Evolutionary conservation across 2,329 filamentous ascomycete genomes (phyloP).

Genomic region (Knufia petricola): DNA sequence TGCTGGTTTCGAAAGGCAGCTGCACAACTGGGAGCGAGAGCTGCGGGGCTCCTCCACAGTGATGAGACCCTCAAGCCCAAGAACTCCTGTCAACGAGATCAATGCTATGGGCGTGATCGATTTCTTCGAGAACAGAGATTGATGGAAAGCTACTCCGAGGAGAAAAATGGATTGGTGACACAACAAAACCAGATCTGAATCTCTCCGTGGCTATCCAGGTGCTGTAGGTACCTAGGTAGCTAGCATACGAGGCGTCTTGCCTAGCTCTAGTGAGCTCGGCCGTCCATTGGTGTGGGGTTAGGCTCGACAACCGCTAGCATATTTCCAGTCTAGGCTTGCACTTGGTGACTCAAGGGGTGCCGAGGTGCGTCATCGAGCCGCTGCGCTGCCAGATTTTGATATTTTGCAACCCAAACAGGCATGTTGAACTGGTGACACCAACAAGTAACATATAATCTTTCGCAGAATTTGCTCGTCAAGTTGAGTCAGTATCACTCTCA

Average conservation of each 20-base stretch:
- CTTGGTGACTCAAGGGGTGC: background rate
- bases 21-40: conserved; percentile 15
- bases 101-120: background rate
- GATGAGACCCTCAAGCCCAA: background rate
- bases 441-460: no score
- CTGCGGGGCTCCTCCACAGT: background rate
- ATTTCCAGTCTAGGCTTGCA: background rate
- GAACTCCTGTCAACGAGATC: background rate
- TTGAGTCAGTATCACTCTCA: no score
- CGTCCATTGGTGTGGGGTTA: background rate
- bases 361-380: background rate
- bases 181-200: no score
- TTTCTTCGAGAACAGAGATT: background rate
- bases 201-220: no score
- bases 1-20: conserved; percentile 19
- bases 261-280: no score
- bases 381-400: background rate
- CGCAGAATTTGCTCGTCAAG: no score
- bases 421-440: no score
- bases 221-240: no score
- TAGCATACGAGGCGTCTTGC: no score
- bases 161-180: no score
- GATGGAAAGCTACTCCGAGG: no score
- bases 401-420: background rate
- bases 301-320: background rate